Conservation (phyloP, 371 early-diverging fungal species). For the Mucor sp. region DNA sequence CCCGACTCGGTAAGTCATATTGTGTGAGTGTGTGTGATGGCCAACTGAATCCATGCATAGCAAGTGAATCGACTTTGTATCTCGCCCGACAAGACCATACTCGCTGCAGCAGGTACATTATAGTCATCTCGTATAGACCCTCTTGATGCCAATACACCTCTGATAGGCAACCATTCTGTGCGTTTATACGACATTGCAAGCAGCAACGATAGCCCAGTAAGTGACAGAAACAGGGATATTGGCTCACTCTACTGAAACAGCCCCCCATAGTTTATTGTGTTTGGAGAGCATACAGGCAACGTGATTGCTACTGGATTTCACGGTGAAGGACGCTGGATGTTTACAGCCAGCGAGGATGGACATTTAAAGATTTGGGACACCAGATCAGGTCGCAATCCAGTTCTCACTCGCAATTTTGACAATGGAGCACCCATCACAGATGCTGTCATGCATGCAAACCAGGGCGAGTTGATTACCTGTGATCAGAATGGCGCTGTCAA, state of each 20-base stretch:
- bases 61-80: slow-evolving; percentile 95
- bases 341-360: slow-evolving; percentile 92
- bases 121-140: background rate
- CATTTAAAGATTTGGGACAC: slow-evolving; percentile 93
- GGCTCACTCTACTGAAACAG: background rate
- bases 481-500: slow-evolving; percentile 93
- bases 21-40: background rate
- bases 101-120: slow-evolving; percentile 88
- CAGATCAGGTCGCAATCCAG: slow-evolving; percentile 57
- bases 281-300: slow-evolving; percentile 90
- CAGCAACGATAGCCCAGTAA: slow-evolving; percentile 77
- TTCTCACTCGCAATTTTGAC: slow-evolving; percentile 82
- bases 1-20: slow-evolving; percentile 75
- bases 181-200: slow-evolving; percentile 86
- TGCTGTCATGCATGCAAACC: slow-evolving; percentile 94
- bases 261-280: slow-evolving; percentile 61
- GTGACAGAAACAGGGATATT: background rate
- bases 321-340: slow-evolving; percentile 91
- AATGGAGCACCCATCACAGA: slow-evolving; percentile 92
- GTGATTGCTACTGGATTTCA: slow-evolving; percentile 94
- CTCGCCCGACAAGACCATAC: slow-evolving; percentile 90
- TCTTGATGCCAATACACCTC: background rate
- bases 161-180: slow-evolving; percentile 76
- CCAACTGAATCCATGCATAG: slow-evolving; percentile 31
- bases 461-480: slow-evolving; percentile 92